phyloP scores from a whole-genome alignment of 495 filamentous ascomycete genomes.

The Aspergillus ostianus region DNA sequence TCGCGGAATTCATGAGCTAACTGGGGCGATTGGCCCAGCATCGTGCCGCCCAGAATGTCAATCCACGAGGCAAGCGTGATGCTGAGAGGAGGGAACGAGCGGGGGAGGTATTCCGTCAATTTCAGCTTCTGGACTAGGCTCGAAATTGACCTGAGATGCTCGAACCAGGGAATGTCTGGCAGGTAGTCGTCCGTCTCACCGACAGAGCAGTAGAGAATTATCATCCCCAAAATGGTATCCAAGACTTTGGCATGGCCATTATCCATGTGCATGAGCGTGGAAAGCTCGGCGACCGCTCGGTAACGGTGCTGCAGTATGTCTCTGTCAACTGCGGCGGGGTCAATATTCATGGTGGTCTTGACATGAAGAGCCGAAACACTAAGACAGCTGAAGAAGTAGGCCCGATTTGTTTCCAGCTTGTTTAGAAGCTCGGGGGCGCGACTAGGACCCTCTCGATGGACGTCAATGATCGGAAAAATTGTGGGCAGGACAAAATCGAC shows the following conservation, averaged over 20 bases:
- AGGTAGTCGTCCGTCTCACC: conserved; percentile 77
- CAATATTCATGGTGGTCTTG: conserved; percentile 66
- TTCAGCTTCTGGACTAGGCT: conserved; percentile 79
- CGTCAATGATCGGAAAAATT: conserved; percentile 85
- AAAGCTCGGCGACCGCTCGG: conserved; percentile 80
- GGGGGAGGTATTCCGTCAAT: conserved; percentile 43
- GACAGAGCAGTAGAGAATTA: conserved; percentile 93
- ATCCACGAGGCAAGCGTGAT: conserved; percentile 94
- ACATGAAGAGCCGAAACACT: conserved; percentile 90
- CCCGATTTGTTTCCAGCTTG: conserved; percentile 80
- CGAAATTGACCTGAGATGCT: conserved; percentile 85
- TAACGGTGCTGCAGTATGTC: conserved; percentile 92
- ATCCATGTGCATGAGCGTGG: conserved; percentile 70
- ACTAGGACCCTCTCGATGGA: conserved; percentile 71
- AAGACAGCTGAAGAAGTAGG: conserved; percentile 89
- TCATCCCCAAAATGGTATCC: conserved; percentile 90
- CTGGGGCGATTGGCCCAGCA: conserved; percentile 76
- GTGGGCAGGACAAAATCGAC: conserved; percentile 77
- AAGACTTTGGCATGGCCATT: conserved; percentile 77
- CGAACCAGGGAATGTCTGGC: conserved; percentile 91
- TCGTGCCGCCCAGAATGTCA: conserved; percentile 91
- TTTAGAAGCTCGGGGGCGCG: conserved; percentile 74
- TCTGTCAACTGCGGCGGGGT: conserved; percentile 71
- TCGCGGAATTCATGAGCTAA: conserved; percentile 89
- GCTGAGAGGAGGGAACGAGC: conserved; percentile 73